Evolutionary conservation across 441 rosid genomes (phyloP), one percentile per base, ranked within the genome.

Genomic region (Flueggea neowawraea): DNA sequence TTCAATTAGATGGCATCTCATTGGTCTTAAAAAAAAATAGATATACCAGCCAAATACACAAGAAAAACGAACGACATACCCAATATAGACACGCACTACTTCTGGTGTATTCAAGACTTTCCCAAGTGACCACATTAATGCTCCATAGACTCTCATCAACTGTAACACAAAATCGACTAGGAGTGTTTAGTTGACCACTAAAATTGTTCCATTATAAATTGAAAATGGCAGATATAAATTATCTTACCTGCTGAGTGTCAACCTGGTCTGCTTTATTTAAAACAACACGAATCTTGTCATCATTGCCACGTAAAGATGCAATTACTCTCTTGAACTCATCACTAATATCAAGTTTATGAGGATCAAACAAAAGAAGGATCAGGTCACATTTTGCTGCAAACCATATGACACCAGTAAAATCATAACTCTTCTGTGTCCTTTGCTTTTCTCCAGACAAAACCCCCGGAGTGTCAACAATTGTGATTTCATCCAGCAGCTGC

Each of bases 101-200:
- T 91, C 99, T 41, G 97, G 97, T 66, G 96, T 91, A 68, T 89
- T 89, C 8, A 95, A 77, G 73, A 95, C 99, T 80, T 91, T 94
- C 62, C 99, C 96, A n/a, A 94, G 96, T 41, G 99, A 94, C 97
- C 97, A 91, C 96, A 94, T 91, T 58, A 94, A 72, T 52, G 96
- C 97, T 75, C 99, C 99, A 79, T 94, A 89, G 32, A 94, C 99
- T 80, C 97, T 91, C 99, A 94, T 94, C 58, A 91, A 80, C 99
- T 94, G 80, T 54, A 61, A 62, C 14, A 66, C 28, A 39, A 69
- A 45, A 52, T 9, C 4, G 32, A 68, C 13, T 48, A 28, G 53
- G 60, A 50, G 41, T 10, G 15, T 54, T 10, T 39, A 12, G 22
- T 16, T 16, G n/a, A 5, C 12, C 10, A 48, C 16, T 22, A 22